phyloP scores from a whole-genome alignment of 2,329 filamentous ascomycete genomes.

The Madurella mycetomatis region DNA sequence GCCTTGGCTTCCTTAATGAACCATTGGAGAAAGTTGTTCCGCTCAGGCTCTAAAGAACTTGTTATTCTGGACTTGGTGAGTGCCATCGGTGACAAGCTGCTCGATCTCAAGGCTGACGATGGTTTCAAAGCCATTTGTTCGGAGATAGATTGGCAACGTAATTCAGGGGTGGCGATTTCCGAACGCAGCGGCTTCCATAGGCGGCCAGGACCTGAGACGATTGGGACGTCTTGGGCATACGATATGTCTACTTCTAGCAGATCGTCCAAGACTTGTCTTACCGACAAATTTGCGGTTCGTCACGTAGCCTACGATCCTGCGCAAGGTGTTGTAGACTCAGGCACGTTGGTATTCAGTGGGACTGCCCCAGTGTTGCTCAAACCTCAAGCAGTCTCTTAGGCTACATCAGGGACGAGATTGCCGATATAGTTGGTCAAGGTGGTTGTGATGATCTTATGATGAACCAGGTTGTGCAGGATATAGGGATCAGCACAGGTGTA shows the following conservation, averaged over 20 bases:
- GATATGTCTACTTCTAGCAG: slow-evolving; percentile 26
- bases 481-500: slow-evolving; percentile 26
- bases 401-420: slow-evolving; percentile 29
- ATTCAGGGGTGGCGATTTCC: slow-evolving; percentile 23
- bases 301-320: slow-evolving; percentile 26
- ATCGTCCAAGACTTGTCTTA: no score
- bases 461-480: slow-evolving; percentile 24
- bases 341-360: slow-evolving; percentile 19
- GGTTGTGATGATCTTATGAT: slow-evolving; percentile 28
- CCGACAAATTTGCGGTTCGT: no score
- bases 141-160: slow-evolving; percentile 27
- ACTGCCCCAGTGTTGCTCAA: slow-evolving; percentile 28
- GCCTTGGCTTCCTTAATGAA: slow-evolving; percentile 19
- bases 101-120: slow-evolving; percentile 27
- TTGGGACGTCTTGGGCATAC: slow-evolving; percentile 27
- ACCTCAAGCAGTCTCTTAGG: slow-evolving; percentile 27
- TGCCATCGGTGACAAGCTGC: slow-evolving; percentile 24
- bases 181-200: slow-evolving; percentile 24
- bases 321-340: slow-evolving; percentile 27
- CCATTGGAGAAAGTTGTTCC: slow-evolving; percentile 26
- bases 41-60: slow-evolving; percentile 8
- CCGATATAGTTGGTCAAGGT: slow-evolving; percentile 30
- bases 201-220: slow-evolving; percentile 21
- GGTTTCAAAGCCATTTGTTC: slow-evolving; percentile 22
- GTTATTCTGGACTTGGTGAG: slow-evolving; percentile 22